A percentile compares a stretch with the other conserved stretches of the same genome.
phyloP scores from a whole-genome alignment of 306 rosid species.

The Biancaea sappan region DNA sequence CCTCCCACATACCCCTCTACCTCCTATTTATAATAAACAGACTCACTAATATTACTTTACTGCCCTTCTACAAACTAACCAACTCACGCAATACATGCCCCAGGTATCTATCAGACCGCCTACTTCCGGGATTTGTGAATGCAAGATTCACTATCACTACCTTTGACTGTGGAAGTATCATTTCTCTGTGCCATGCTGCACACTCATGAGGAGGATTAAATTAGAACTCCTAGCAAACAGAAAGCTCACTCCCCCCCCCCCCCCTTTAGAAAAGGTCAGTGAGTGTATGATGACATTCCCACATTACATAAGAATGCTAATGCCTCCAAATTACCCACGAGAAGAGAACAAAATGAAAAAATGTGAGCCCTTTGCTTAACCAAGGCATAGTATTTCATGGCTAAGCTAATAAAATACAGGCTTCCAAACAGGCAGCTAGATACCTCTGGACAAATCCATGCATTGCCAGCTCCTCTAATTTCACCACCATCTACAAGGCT shows the following conservation, averaged over 20 bases:
- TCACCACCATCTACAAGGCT: constrained; percentile 97
- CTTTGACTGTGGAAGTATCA: not conserved
- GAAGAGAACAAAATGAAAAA: not conserved
- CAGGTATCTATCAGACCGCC: no score
- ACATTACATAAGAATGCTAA: constrained; percentile 23
- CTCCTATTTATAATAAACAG: no score
- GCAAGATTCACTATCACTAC: constrained; percentile 14
- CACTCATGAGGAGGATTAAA: not conserved
- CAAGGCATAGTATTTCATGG: constrained; percentile 19
- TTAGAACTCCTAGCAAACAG: not conserved
- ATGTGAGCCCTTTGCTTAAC: constrained; percentile 1
- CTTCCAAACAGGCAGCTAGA: constrained; percentile 27
- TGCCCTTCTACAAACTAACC: no score
- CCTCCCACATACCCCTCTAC: no score
- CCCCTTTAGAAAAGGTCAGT: not conserved
- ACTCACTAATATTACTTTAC: no score
- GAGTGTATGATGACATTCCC: constrained; percentile 22
- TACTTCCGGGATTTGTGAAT: not conserved
- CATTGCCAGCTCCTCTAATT: constrained; percentile 98
- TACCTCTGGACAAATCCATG: constrained; percentile 99
- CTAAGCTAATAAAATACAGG: not conserved
- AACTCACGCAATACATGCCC: no score
- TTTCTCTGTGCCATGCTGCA: constrained; percentile 9
- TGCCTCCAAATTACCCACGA: constrained; percentile 16
- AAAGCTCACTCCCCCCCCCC: not conserved